phyloP scores from a whole-genome alignment of 1,284 basidiomycete genomes.

The Trametes sp. region DNA sequence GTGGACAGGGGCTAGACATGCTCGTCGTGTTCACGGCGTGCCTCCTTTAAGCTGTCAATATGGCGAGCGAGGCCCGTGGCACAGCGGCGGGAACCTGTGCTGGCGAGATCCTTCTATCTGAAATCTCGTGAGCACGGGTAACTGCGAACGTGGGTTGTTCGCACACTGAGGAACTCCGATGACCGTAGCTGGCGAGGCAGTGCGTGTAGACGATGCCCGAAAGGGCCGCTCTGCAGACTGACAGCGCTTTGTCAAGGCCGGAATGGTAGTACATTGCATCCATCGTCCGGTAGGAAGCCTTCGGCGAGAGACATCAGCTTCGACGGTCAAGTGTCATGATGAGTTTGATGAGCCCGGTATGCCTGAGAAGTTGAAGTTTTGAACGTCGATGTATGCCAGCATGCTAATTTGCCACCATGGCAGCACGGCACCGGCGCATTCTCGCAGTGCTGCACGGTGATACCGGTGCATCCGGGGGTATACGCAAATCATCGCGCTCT shows the following conservation, averaged over 20 bases:
- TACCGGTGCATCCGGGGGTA: not conserved
- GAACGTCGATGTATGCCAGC: not conserved
- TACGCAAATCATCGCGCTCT: not conserved
- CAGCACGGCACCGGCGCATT: not conserved
- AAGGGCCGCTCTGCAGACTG: not conserved
- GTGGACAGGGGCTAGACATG: slow-evolving; percentile 1
- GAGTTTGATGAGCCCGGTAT: not conserved
- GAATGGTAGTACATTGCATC: not conserved
- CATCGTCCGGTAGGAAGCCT: not conserved
- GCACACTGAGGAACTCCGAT: not conserved
- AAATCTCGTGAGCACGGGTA: not conserved
- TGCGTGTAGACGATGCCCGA: slow-evolving; percentile 1
- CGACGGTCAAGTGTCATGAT: slow-evolving; percentile 1
- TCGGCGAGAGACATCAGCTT: slow-evolving; percentile 22
- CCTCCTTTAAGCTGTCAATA: slow-evolving; percentile 13
- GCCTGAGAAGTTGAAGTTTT: no score
- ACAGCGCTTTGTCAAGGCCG: not conserved
- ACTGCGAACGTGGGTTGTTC: not conserved
- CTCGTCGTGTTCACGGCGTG: not conserved
- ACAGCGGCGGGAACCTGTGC: slow-evolving; percentile 8
- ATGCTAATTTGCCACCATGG: no score
- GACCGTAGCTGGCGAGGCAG: slow-evolving; percentile 14
- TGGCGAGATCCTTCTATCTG: slow-evolving; percentile 9
- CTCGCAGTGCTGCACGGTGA: not conserved
- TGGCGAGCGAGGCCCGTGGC: not conserved